Conservation (phyloP, 805 yeast genomes). For the Candida berthetii region DNA sequence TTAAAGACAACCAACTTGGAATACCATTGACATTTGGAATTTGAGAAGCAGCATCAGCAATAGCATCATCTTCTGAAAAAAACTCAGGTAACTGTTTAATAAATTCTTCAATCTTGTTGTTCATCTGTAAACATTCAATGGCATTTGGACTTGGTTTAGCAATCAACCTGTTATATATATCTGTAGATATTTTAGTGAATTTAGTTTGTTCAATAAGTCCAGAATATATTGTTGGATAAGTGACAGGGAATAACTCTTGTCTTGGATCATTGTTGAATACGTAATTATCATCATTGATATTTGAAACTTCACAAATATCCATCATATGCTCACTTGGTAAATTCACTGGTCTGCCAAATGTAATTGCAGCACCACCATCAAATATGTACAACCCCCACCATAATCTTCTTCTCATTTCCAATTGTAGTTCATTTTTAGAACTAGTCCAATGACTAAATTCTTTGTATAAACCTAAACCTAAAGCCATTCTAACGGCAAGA, state of each 20-base stretch:
- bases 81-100: constrained; percentile 37
- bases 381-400: constrained; percentile 68
- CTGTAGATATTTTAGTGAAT: constrained; percentile 40
- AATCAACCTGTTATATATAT: constrained; percentile 40
- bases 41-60: constrained; percentile 17
- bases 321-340: constrained; percentile 40
- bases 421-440: constrained; percentile 32
- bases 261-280: constrained; percentile 7
- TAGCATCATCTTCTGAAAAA: constrained; percentile 34
- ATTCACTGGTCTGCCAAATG: constrained; percentile 60
- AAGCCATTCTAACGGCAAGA: constrained; percentile 59
- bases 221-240: constrained; percentile 49
- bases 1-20: constrained; percentile 49
- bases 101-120: constrained; percentile 34
- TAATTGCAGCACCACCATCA: constrained; percentile 58
- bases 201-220: constrained; percentile 51
- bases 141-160: constrained; percentile 42
- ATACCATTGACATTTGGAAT: constrained; percentile 16
- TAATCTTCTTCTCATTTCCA: constrained; percentile 51
- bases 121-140: constrained; percentile 43
- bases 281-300: constrained; percentile 38
- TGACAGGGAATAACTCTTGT: constrained; percentile 13
- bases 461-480: constrained; percentile 55
- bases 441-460: constrained; percentile 39
- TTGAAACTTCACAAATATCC: constrained; percentile 44